Conservation (phyloP, 495 filamentous ascomycete species). For the Aspergillus cristatus region DNA sequence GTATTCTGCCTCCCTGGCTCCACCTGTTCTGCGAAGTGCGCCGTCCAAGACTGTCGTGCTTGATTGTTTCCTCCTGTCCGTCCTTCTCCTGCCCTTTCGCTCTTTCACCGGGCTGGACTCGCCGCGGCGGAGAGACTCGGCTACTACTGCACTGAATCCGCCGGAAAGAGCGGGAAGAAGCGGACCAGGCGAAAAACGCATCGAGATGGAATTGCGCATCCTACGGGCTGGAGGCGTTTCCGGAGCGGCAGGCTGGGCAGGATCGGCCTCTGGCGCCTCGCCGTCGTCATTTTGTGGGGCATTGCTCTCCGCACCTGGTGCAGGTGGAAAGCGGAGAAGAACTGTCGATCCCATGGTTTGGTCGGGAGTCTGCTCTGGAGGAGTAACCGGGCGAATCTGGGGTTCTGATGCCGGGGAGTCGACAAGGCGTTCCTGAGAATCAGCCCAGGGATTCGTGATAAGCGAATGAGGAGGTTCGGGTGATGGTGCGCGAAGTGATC, state of each 20-base stretch:
- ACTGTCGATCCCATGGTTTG: slow-evolving; percentile 24
- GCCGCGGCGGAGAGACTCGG: slow-evolving; percentile 50
- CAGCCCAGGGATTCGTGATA: slow-evolving; percentile 35
- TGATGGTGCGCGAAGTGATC: slow-evolving; percentile 22
- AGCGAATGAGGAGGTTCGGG: slow-evolving; percentile 25
- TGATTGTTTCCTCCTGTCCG: slow-evolving; percentile 19
- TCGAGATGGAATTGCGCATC: slow-evolving; percentile 29
- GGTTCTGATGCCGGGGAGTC: slow-evolving; percentile 15
- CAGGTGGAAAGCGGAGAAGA: slow-evolving; percentile 29
- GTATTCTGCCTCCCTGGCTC: slow-evolving; percentile 3
- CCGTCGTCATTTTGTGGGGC: slow-evolving; percentile 6
- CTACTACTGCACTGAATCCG: slow-evolving; percentile 50
- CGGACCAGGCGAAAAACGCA: slow-evolving; percentile 39
- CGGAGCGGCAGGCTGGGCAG: slow-evolving; percentile 12
- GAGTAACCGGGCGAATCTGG: slow-evolving; percentile 21
- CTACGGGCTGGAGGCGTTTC: slow-evolving; percentile 26
- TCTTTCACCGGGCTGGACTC: slow-evolving; percentile 32
- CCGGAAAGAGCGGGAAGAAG: slow-evolving; percentile 44
- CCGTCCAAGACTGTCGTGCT: slow-evolving; percentile 20
- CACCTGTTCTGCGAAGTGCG: slow-evolving; percentile 12
- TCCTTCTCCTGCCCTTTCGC: slow-evolving; percentile 15
- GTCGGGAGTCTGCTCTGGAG: slow-evolving; percentile 12
- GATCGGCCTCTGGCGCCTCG: slow-evolving; percentile 7
- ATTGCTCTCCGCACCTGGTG: slow-evolving; percentile 24
- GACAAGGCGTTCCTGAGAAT: slow-evolving; percentile 11